These are phyloP conservation scores for Colletotrichum paranaense DNA, from an alignment of 2,329 filamentous ascomycete genomes.

Conservation along the genomic window DNA sequence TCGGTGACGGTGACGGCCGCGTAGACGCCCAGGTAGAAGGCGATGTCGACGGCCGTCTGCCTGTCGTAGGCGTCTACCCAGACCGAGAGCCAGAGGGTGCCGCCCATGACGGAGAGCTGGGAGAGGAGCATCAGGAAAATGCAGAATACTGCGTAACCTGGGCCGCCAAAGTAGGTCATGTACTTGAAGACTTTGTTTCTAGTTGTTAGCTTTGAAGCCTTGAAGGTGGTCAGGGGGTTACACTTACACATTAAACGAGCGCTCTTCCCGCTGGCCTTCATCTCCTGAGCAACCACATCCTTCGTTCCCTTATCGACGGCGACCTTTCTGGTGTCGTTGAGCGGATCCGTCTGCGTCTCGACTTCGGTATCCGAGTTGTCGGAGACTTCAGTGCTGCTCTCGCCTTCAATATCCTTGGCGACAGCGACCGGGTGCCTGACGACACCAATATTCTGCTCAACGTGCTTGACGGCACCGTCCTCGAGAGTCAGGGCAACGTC, in stretches of 20 bases:
- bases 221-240: neutral
- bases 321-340: conserved; percentile 47
- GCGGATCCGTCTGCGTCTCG: conserved; percentile 41
- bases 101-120: conserved; percentile 54
- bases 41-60: conserved; percentile 55
- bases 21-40: conserved; percentile 66
- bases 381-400: conserved; percentile 43
- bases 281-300: conserved; percentile 60
- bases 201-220: conserved; percentile 30
- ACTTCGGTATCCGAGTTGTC: conserved; percentile 42
- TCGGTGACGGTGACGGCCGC: conserved; percentile 57
- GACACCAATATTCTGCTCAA: conserved; percentile 58
- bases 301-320: conserved; percentile 49
- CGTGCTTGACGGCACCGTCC: conserved; percentile 53
- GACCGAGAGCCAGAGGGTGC: conserved; percentile 61
- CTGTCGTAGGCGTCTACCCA: conserved; percentile 64
- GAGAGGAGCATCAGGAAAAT: conserved; percentile 52
- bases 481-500: conserved; percentile 60
- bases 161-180: conserved; percentile 62
- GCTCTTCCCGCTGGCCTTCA: conserved; percentile 57
- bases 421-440: conserved; percentile 57
- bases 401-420: conserved; percentile 50
- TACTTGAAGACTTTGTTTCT: conserved; percentile 56
- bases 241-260: conserved; percentile 57
- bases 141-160: conserved; percentile 53